Evolutionary conservation across 1,284 basidiomycete genomes (phyloP), one percentile per base, ranked within the genome.

Genomic region (Megacollybia platyphylla): DNA sequence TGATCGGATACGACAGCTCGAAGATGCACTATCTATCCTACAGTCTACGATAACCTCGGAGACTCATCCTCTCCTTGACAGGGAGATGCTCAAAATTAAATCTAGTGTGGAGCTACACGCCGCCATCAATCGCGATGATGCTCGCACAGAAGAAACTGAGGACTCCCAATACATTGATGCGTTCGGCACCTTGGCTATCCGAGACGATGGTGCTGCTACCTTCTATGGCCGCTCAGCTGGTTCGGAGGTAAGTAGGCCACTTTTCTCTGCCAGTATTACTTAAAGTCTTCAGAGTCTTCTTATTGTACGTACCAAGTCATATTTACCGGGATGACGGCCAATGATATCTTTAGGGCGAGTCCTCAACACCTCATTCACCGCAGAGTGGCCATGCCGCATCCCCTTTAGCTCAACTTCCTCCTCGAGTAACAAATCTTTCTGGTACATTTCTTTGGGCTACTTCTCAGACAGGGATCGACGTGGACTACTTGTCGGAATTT

Each of bases 1-100:
- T 49, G 73, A 84, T 54, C 77, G 82, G 29, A 85, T 86, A 46
- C 71, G 80, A 29, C 75, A 74, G 44, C 71, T 86, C n/a, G 82
- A 85, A 56, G 80, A 84, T 47, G 79, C 79, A 0, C 65, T 86
- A n/a, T 64, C 68, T 3, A 66, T 76, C 41, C 61, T 76, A 17
- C 75, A 84, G 43, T 64, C 70, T 4, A 65, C 66, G 44, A 48
- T 66, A 38, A 59, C 65, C 26, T 56, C 56, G 31, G 78, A 82
- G 35, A 50, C 65, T 1, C 82, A 85, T 54, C 76, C 81, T 2
- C 61, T 84, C 1, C 64, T 85, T 5, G 58, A 64, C 34, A 70
- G 76, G 10, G 79, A 83, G 2, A 60, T 79, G 20, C 64, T 85
- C 17, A 72, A 70, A n/a, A 67, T 84, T 53, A 85, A 84, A 55